A percentile compares a stretch with the other conserved stretches of the same genome.
phyloP scores from a whole-genome alignment of 768 basidiomycete species.

The Leccinellum albellum region DNA sequence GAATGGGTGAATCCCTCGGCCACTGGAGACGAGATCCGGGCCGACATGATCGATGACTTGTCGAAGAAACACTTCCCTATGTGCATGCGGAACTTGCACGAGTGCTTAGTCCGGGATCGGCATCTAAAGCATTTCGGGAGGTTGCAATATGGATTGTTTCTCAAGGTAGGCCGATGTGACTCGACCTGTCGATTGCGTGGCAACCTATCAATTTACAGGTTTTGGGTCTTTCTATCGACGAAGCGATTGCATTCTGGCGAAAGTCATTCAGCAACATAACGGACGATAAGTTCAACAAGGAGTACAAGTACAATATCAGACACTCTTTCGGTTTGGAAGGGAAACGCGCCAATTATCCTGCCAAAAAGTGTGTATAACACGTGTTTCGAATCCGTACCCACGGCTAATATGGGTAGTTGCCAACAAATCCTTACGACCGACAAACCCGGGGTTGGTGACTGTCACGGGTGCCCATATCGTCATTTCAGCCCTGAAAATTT shows the following conservation, averaged over 20 bases:
- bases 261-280: constrained; percentile 74
- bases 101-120: constrained; percentile 65
- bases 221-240: constrained; percentile 89
- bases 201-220: constrained; percentile 48
- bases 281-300: constrained; percentile 97
- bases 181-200: neutral
- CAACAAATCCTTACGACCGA: constrained; percentile 75
- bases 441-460: constrained; percentile 64
- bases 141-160: constrained; percentile 87
- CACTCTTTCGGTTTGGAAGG: constrained; percentile 95
- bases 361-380: constrained; percentile 62
- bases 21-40: constrained; percentile 68
- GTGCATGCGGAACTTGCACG: constrained; percentile 92
- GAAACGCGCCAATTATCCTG: constrained; percentile 89
- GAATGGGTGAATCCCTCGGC: constrained; percentile 65
- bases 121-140: constrained; percentile 93
- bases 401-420: constrained; percentile 53
- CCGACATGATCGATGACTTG: constrained; percentile 91
- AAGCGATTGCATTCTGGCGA: constrained; percentile 91
- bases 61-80: constrained; percentile 88
- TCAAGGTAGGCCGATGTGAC: constrained; percentile 66
- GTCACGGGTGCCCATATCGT: constrained; percentile 90
- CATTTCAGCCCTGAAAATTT: constrained; percentile 85
- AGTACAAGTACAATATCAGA: constrained; percentile 95
- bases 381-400: neutral